Base-by-base conservation (phyloP, 306 rosid species). In the Quercus glauca region DNA sequence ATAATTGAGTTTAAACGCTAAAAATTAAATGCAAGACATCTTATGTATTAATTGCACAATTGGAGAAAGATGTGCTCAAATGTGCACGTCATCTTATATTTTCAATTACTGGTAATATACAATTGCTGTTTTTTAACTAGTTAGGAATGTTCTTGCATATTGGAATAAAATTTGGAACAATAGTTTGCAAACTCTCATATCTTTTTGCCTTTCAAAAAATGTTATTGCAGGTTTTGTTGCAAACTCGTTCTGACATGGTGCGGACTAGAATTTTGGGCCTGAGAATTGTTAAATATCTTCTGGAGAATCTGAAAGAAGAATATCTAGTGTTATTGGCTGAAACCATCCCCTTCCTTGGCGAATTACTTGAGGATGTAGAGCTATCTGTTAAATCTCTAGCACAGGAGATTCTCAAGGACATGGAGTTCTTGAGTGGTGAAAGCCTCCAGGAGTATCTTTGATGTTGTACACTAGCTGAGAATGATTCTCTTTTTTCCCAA, bases 271-370 rank as follows among this genome's bases (percentile, higher is more conserved):
- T 90, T 37, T 79, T 94, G 89, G 97, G 94, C n/a, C 87, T 94
- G 4, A 90, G 92, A 79, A 74, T 90, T 25, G 86, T 92, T 1
- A 91, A 90, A 77, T 86, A 86, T 82, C 79, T 94, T 35, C 33
- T 94, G 91, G 95, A 94, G 77, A 86, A 90, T 80, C 80, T 92
- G 85, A 92, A 92, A 67, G 99, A 94, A 83, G 99, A 94, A 75
- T 94, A 92, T 80, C 78, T 91, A 19, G 97, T 91, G 4, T 83
- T 92, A n/a, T 64, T 91, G 79, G 88, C 97, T 3, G 98, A 95
- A 85, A 95, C 98, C 23, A 93, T 95, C 51, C 94, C 98, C 26
- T 91, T 92, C 93, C 89, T 95, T 2, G 90, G 91, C n/a, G 99
- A 95, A 84, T 82, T 95, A 82, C 98, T 95, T 0, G 98, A 95